phyloP scores from a whole-genome alignment of 1,139 yeast genomes.

The Blastobotrys niveus region DNA sequence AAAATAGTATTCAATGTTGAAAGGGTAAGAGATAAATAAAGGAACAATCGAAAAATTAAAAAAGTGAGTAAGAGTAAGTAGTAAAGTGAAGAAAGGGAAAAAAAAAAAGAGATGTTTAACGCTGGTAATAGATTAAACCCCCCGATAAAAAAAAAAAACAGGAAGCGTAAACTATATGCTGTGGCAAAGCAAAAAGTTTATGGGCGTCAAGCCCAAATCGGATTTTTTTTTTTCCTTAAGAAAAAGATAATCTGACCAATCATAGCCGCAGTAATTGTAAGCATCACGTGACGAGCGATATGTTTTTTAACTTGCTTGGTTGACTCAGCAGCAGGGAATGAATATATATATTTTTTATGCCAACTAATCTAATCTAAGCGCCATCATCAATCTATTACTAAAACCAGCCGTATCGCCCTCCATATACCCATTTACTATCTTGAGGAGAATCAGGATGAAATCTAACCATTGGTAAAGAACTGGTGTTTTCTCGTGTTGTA shows the following conservation, averaged over 20 bases:
- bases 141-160: background rate
- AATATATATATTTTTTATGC: no score
- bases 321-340: no score
- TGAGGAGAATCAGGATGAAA: conserved; percentile 15
- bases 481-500: conserved; percentile 14
- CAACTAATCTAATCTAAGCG: no score
- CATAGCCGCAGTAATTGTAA: background rate
- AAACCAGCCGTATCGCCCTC: conserved; percentile 33
- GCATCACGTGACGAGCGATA: no score
- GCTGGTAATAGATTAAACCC: no score
- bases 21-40: background rate
- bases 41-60: background rate
- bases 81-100: background rate
- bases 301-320: no score
- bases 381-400: conserved; percentile 13
- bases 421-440: conserved; percentile 24
- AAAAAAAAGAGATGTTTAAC: background rate
- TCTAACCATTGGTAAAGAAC: conserved; percentile 30
- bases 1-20: background rate
- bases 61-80: background rate
- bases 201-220: no score
- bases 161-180: background rate
- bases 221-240: no score
- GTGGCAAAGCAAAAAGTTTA: no score
- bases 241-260: background rate